These are phyloP conservation scores for Cornus kousa DNA, from an alignment of 148 eudicot genomes.

Conservation along the genomic window DNA sequence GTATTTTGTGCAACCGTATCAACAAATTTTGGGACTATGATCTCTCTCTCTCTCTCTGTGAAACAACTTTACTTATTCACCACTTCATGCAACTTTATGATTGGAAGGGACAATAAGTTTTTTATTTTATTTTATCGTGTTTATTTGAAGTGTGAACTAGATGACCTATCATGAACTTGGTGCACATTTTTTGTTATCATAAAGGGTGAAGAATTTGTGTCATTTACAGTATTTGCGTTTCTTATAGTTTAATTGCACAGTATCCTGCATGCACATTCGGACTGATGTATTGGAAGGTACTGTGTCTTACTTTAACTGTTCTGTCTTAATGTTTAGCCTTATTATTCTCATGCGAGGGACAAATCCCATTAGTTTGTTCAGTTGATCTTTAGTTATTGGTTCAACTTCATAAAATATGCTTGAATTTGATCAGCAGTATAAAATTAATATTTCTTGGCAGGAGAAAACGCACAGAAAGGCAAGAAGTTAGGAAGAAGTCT, in stretches of 20 bases:
- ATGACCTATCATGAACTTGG: not conserved
- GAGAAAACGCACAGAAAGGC: conserved; percentile 53
- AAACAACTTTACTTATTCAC: not conserved
- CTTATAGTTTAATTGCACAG: not conserved
- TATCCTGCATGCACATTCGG: not conserved
- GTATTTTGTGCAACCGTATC: not conserved
- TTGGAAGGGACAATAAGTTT: not conserved
- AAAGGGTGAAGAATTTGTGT: not conserved
- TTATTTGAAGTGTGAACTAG: no score
- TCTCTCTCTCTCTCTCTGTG: not conserved
- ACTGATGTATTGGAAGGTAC: not conserved
- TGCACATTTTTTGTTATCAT: not conserved
- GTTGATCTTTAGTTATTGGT: not conserved
- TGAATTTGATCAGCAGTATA: not conserved
- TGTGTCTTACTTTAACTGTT: not conserved
- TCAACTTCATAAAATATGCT: not conserved
- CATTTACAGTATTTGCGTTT: not conserved
- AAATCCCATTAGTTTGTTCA: not conserved
- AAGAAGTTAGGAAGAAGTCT: conserved; percentile 59
- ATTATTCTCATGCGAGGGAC: not conserved
- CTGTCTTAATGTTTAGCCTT: not conserved
- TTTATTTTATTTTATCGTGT: no score
- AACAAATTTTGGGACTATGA: not conserved
- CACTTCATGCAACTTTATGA: not conserved
- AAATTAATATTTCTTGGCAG: conserved; percentile 37